phyloP scores from a whole-genome alignment of 352 stramenopile genomes.

The Blastocystis sp. region DNA sequence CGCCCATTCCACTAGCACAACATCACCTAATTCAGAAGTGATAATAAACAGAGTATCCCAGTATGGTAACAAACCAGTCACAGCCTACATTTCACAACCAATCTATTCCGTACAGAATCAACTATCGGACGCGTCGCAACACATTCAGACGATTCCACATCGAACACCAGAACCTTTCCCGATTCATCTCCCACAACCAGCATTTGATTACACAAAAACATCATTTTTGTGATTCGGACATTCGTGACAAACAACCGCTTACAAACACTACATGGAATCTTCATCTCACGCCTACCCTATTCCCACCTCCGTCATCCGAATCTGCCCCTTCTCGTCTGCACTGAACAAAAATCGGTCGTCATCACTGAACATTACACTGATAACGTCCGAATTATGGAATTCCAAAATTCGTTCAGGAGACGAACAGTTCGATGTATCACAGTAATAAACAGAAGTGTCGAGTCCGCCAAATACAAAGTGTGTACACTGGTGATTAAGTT shows the following conservation, averaged over 20 bases:
- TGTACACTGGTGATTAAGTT: background rate
- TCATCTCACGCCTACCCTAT: background rate
- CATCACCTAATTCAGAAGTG: background rate
- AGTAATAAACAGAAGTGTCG: background rate
- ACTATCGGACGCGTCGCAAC: background rate
- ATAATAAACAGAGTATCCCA: background rate
- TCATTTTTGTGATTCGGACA: background rate
- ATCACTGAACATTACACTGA: background rate
- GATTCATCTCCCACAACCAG: slow-evolving; percentile 1
- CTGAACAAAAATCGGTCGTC: slow-evolving; percentile 1
- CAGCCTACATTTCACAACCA: background rate
- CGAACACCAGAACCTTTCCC: background rate
- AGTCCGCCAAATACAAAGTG: slow-evolving; percentile 3
- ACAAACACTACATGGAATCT: background rate
- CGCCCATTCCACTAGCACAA: background rate
- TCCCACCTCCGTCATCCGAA: background rate
- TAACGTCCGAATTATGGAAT: background rate
- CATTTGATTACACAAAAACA: background rate
- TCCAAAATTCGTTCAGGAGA: background rate
- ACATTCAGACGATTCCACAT: background rate
- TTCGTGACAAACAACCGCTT: background rate
- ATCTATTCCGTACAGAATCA: background rate
- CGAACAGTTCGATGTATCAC: background rate
- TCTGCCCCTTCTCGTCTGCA: background rate
- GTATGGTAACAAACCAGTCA: background rate